phyloP scores from a whole-genome alignment of 768 basidiomycete species.

The Pluteus cervinus region DNA sequence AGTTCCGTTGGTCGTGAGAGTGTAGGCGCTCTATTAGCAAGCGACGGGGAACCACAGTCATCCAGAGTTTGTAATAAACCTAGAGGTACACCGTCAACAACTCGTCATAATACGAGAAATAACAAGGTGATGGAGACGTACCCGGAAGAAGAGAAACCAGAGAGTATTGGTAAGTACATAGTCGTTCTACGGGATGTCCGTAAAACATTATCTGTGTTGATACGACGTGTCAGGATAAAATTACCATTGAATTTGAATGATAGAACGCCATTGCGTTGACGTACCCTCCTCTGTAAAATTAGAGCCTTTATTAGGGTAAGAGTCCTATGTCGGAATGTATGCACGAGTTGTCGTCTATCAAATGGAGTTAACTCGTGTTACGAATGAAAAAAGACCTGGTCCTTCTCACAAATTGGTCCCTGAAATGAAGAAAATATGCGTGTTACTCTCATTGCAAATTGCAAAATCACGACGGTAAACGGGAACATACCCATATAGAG shows the following conservation, averaged over 20 bases:
- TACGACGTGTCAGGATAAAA: slow-evolving; percentile 1
- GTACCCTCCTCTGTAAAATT: slow-evolving; percentile 87
- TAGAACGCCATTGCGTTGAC: slow-evolving; percentile 9
- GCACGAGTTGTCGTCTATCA: slow-evolving; percentile 86
- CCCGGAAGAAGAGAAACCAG: slow-evolving; percentile 91
- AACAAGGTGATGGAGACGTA: slow-evolving; percentile 23
- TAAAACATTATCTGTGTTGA: slow-evolving; percentile 83
- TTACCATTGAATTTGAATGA: not conserved
- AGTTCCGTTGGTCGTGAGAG: slow-evolving; percentile 68
- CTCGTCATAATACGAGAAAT: not conserved
- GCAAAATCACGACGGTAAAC: not conserved
- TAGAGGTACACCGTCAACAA: slow-evolving; percentile 23
- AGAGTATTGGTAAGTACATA: slow-evolving; percentile 98
- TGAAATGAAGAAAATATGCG: slow-evolving; percentile 24
- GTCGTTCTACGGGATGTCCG: slow-evolving; percentile 90
- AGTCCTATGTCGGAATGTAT: slow-evolving; percentile 89
- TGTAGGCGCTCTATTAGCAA: slow-evolving; percentile 59
- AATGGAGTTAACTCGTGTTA: slow-evolving; percentile 5
- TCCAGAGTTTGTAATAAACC: slow-evolving; percentile 85
- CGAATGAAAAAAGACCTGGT: slow-evolving; percentile 1
- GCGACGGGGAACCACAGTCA: slow-evolving; percentile 85
- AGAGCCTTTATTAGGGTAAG: slow-evolving; percentile 92
- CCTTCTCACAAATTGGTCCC: slow-evolving; percentile 64
- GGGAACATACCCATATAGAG: slow-evolving; percentile 83
- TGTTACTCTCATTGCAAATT: slow-evolving; percentile 2